Base-by-base conservation (phyloP, 108 stramenopile genomes). In the Cylindrotheca closterium region DNA sequence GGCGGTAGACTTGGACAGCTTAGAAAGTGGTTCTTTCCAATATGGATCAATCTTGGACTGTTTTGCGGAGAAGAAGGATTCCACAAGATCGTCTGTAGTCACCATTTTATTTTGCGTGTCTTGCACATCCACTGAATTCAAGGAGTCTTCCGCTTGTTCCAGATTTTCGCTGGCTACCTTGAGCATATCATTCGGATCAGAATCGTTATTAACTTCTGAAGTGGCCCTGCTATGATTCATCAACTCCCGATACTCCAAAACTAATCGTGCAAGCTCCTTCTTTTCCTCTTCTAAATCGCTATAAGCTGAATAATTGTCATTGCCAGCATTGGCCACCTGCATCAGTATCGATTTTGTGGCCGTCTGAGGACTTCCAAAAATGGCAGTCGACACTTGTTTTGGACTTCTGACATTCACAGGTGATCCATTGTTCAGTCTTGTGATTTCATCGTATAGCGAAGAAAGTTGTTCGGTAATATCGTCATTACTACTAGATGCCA, bases 361-460 rank as follows among this genome's bases (percentile, higher is more conserved):
- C 19, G 69, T 66, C 37, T 56, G 59, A 24, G 65, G 47, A 15
- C 37, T 21, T 19, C 81, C 79, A 64, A 85, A 88, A n/a, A 92
- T 59, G 2, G 87, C 74, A 28, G 33, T 47, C 1, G 87, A 82
- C n/a, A 88, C 85, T 60, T 91, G 90, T 29, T 63, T 79, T 4
- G 81, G 87, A 74, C 84, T 85, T 18, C 84, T 86, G 47, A 84
- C 69, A 74, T 92, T 88, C 50, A 92, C 53, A 7, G 63, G 63
- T 28, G 18, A 25, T 2, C 63, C 63, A 23, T 33, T 21, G 30
- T 64, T 64, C 31, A 30, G 32, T 27, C 53, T 31, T 0, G 51
- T 23, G 4, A 64, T 64, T 27, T 37, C 48, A 0, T 34, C 31
- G 29, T 53, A 23, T 26, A 64, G 51, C 5, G 30, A 17, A 3